Conservation (phyloP, 345 rosid species). For the Pelargonium nanum region DNA sequence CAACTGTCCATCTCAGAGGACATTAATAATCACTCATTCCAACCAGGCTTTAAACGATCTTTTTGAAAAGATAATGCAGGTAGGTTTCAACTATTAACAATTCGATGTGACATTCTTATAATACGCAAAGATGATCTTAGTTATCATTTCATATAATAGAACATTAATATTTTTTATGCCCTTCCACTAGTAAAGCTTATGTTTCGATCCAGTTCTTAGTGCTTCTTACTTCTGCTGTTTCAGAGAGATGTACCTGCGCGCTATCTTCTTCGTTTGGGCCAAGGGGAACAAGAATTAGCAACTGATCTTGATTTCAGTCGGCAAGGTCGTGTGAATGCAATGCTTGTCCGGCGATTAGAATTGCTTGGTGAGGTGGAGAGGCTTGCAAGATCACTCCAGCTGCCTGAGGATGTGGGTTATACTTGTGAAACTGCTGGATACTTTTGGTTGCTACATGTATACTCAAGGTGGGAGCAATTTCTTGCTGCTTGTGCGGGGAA, state of each 20-base stretch:
- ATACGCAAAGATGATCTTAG: not conserved
- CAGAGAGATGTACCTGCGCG: slow-evolving; percentile 99
- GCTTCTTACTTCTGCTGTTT: slow-evolving; percentile 17
- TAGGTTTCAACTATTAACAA: slow-evolving; percentile 11
- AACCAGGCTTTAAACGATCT: slow-evolving; percentile 98
- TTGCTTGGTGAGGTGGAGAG: slow-evolving; percentile 88
- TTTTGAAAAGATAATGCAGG: slow-evolving; percentile 98
- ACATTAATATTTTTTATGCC: slow-evolving; percentile 1
- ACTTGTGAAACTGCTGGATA: slow-evolving; percentile 99
- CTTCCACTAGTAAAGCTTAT: slow-evolving; percentile 1
- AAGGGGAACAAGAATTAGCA: slow-evolving; percentile 98
- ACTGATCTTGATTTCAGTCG: slow-evolving; percentile 96
- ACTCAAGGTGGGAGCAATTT: slow-evolving; percentile 94
- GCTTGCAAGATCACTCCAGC: slow-evolving; percentile 87
- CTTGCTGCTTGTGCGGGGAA: slow-evolving; percentile 80
- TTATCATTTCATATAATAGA: not conserved
- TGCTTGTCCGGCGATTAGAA: slow-evolving; percentile 95
- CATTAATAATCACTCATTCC: slow-evolving; percentile 92
- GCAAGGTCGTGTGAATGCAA: slow-evolving; percentile 97
- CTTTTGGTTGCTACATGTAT: slow-evolving; percentile 97
- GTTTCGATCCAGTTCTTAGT: slow-evolving; percentile 6
- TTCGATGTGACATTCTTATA: not conserved
- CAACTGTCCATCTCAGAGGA: slow-evolving; percentile 95
- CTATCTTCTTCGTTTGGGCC: slow-evolving; percentile 98
- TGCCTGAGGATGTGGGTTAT: slow-evolving; percentile 96